Evolutionary conservation across 495 filamentous ascomycete genomes (phyloP), one percentile per base, ranked within the genome.

Genomic region (Podospora tetraspora): DNA sequence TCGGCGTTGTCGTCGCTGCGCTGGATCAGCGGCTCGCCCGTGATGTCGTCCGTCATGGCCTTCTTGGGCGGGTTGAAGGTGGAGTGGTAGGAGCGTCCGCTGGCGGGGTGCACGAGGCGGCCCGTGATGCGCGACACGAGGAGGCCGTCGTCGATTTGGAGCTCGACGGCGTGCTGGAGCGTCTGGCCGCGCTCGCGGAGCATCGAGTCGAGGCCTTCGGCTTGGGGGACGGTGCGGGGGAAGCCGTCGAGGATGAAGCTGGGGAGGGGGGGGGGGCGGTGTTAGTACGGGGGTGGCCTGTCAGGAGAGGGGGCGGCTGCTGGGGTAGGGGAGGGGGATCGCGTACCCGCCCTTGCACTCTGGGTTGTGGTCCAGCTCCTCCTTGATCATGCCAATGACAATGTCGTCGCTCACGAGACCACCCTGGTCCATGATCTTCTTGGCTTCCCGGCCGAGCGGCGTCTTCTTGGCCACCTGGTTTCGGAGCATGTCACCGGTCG

Each of bases 381-480:
- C 89, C 87, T 92, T 92, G 84, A 99, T 99, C 96, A 99, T 99
- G 79, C 93, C 91, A 77, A 99, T 88, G 86, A 99, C 93, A 77
- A 99, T 99, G 78, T 98, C 96, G 77, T 99, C 95, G 80, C 92
- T 97, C 75, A 99, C 95, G 66, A 99, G 87, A 66, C 93, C 95
- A 73, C 95, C 95, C 76, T 93, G 89, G 74, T 99, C 94, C 95
- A 99, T 99, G 81, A 99, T 99, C 89, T 99, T 99, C 90, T 99
- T 99, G 68, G 95, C 95, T 83, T 97, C 93, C 78, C 90, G 88
- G 68, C 95, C 95, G 70, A 99, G 87, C 23, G 91, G 81, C 60
- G 96, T 99, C 88, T 97, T 97, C 85, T 96, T 97, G 69, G 95
- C 91, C 79, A 99, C 96, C 80, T 99, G 95, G 70, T 93, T 95